A percentile compares a stretch with the other conserved stretches of the same genome.
These are phyloP conservation scores for Cordyceps tenuipes DNA, from an alignment of 2,329 filamentous ascomycete genomes.

Conservation along the genomic window DNA sequence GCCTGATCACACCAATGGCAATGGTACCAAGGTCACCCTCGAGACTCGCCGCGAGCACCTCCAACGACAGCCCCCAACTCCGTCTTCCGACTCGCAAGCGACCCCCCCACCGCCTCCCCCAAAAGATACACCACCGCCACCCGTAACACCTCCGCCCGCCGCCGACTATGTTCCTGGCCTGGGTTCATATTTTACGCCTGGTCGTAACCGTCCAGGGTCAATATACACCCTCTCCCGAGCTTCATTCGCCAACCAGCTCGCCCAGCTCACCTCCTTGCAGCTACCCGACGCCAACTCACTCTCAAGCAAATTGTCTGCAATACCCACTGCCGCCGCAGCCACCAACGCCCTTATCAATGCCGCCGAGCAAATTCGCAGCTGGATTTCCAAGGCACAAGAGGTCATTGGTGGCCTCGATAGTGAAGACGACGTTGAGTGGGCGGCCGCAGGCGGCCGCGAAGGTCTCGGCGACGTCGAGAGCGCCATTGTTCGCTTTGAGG, in stretches of 20 bases:
- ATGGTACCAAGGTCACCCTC: conserved; percentile 56
- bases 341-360: conserved; percentile 76
- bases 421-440: conserved; percentile 97
- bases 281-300: conserved; percentile 79
- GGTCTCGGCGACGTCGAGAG: conserved; percentile 65
- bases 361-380: conserved; percentile 84
- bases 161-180: conserved; percentile 41
- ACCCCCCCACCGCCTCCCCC: conserved; percentile 30
- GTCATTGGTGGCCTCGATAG: conserved; percentile 84
- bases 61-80: conserved; percentile 37
- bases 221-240: conserved; percentile 89
- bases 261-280: conserved; percentile 82
- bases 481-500: conserved; percentile 77
- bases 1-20: conserved; percentile 60
- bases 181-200: conserved; percentile 58
- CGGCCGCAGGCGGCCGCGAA: conserved; percentile 75
- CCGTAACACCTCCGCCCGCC: conserved; percentile 16
- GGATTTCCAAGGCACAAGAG: conserved; percentile 87
- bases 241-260: conserved; percentile 88
- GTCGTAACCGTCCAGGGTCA: conserved; percentile 65
- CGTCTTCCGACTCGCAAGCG: conserved; percentile 26
- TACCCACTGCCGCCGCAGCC: conserved; percentile 77
- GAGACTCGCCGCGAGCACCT: conserved; percentile 51
- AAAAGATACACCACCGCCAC: conserved; percentile 34
- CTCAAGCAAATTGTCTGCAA: conserved; percentile 73